Base-by-base conservation (phyloP, 768 basidiomycete species). In the Hygrocybe coccinea region DNA sequence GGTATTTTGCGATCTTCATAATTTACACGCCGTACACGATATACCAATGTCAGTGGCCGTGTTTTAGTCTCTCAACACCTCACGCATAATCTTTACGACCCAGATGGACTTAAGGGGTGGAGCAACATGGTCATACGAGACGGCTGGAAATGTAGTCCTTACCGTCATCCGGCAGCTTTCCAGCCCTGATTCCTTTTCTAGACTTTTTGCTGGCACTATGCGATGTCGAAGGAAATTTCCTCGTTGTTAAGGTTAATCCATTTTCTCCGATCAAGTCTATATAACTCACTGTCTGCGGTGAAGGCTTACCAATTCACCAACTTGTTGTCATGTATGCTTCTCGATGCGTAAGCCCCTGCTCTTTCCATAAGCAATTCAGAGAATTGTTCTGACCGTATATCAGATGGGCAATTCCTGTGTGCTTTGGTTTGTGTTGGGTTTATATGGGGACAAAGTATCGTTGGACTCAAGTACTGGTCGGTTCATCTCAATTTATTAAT, bases 21-120 rank as follows among this genome's bases (percentile, higher is more conserved):
- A 70, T 83, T 53, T 94, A 92, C 66, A 91, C 91, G 21, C 91
- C 91, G 0, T 93, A 91, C 74, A 94, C 91, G 36, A 89, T 94
- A 34, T 92, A 91, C 67, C 76, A 83, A 73, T 94, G 89, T 91
- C 61, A 53, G 87, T 66, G 3, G 12, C 54, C 24, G 38, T 14
- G 34, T 22, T 44, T 14, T 52, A 53, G 7, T 50, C 10, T n/a
- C 12, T 10, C 46, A 19, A 15, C 11, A 33, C 25, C 38, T n/a
- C 29, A 55, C 45, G 19, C 48, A 52, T 17, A 57, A 50, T 19
- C 25, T 54, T 51, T 25, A 48, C 19, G 53, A 34, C 45, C 19
- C 60, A 92, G 90, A 94, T 64, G 90, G 90, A n/a, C 76, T 87
- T 56, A 83, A 79, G 62, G 91, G 91, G 17, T 94, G 91, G 91